Evolutionary conservation across 2,329 filamentous ascomycete genomes (phyloP), one percentile per base, ranked within the genome.

Genomic region (Trichophyton rubrum): DNA sequence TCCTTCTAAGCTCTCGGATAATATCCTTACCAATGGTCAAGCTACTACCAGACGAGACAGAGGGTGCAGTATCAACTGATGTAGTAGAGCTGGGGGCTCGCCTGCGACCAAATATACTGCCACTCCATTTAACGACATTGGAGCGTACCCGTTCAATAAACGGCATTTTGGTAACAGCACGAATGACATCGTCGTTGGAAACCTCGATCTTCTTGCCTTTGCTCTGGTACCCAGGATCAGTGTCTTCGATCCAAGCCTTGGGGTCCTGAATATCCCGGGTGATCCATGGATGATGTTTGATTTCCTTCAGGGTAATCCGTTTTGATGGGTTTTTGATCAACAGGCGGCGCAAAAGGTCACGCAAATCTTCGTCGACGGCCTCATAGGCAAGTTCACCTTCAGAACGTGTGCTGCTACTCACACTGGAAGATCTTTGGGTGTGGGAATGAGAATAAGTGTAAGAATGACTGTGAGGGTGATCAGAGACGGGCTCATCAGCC

Each of bases 261-360:
- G 86, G 82, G 66, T 96, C 86, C 38, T 83, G 77, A 53, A 97
- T 82, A 64, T 87, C 90, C 61, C 86, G 79, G 1, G 92, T 79
- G 15, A 97, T 87, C 93, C 93, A 99, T 3, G 87, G 86, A 70
- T 99, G 93, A 62, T 88, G 86, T 73, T 97, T 97, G 68, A 97
- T 92, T 67, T 96, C 92, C 62, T 86, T 85, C 58, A 99, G 78
- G 6, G 89, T 88, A 68, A 99, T 96, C 43, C 93, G 85, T 73
- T 91, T 86, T 33, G 88, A 81, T 0, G 92, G 91, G 69, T 97
- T 90, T 75, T 97, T 99, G 66, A 82, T 86, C 61, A 99, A 80
- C 76, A 99, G 85, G 65, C 85, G 84, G 56, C 78, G 80, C 30
- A 99, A 75, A 11, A 99, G 79, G 70, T 99, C 89, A 59, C 85